Percentiles rank a stretch among this genome's conserved stretches.
Evolutionary conservation across 2,329 filamentous ascomycete genomes (phyloP).

Genomic region (Neurospora sp.): DNA sequence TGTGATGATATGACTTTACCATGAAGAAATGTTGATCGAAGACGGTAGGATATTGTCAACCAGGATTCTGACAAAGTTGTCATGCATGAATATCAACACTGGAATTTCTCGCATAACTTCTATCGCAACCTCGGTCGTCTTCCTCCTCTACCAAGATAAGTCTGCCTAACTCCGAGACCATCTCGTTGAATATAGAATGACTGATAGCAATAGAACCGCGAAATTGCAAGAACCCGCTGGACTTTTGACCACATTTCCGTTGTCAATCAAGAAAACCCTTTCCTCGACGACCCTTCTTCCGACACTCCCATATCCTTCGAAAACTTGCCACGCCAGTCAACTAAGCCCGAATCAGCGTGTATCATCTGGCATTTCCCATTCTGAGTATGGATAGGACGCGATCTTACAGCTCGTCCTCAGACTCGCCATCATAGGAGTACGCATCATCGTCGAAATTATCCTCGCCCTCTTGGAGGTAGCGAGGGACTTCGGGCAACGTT

Average conservation of each 20-base stretch:
- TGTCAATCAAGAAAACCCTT: neutral
- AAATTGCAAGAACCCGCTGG: neutral
- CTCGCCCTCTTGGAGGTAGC: conserved; percentile 1
- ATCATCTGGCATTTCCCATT: neutral
- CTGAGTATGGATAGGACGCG: neutral
- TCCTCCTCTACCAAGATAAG: neutral
- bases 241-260: neutral
- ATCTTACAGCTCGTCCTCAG: neutral
- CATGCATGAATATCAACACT: neutral
- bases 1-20: neutral
- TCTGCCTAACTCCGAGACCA: neutral
- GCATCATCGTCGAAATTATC: neutral
- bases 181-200: neutral
- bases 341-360: neutral
- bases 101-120: neutral
- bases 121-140: neutral
- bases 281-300: neutral
- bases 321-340: neutral
- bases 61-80: neutral
- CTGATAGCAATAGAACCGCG: neutral
- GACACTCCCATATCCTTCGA: neutral
- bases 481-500: conserved; percentile 4
- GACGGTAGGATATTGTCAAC: neutral
- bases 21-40: neutral
- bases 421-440: neutral